Evolutionary conservation across 2,329 filamentous ascomycete species (phyloP).

Genomic region (Coniella vitis): DNA sequence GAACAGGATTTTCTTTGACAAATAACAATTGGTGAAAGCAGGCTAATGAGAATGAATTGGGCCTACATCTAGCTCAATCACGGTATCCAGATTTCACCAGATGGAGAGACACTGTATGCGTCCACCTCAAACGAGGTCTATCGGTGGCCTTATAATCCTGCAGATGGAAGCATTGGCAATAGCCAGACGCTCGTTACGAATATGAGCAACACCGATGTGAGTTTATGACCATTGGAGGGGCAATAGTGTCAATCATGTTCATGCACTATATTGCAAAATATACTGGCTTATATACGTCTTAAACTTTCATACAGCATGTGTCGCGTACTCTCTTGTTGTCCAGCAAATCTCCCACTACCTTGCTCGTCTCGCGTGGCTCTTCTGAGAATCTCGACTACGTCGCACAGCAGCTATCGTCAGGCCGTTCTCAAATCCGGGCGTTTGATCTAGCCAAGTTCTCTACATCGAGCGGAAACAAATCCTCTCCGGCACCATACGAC

Average conservation of each 20-base stretch:
- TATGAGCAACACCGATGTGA: constrained; percentile 50
- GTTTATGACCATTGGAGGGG: no score
- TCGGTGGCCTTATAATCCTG: constrained; percentile 59
- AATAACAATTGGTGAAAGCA: no score
- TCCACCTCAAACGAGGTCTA: constrained; percentile 54
- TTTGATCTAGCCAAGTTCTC: constrained; percentile 35
- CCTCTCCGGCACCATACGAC: constrained; percentile 28
- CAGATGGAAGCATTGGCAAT: constrained; percentile 35
- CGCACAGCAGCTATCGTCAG: constrained; percentile 44
- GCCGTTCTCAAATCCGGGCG: constrained; percentile 61
- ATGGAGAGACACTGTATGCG: constrained; percentile 48
- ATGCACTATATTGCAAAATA: no score
- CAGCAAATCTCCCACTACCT: constrained; percentile 41
- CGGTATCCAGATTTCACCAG: constrained; percentile 44
- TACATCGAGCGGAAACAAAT: constrained; percentile 10
- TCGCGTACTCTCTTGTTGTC: constrained; percentile 63
- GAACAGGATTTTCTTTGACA: no score
- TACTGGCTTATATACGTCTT: background rate
- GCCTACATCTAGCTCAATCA: constrained; percentile 46
- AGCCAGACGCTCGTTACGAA: constrained; percentile 50
- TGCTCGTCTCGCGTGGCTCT: constrained; percentile 62
- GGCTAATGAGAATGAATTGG: background rate
- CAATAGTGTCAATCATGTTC: no score
- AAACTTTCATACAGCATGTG: constrained; percentile 36
- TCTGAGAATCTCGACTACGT: constrained; percentile 53